A percentile compares a stretch with the other conserved stretches of the same genome.
Conservation (phyloP, 306 rosid species). For the Cucurbita argyrosperma region DNA sequence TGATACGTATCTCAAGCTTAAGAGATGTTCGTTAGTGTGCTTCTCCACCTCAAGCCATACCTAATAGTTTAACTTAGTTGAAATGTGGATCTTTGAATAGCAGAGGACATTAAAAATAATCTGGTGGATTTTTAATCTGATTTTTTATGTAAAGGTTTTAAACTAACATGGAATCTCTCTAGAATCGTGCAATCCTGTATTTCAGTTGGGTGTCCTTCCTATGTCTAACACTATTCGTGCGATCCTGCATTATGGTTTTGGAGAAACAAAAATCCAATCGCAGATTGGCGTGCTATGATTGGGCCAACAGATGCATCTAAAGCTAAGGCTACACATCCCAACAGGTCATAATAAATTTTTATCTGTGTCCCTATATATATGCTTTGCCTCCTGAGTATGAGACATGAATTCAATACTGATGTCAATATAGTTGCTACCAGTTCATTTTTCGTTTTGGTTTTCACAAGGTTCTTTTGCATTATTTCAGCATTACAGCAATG, state of each 20-base stretch:
- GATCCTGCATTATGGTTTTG: constrained; percentile 67
- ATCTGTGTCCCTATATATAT: constrained; percentile 4
- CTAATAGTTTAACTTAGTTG: not conserved
- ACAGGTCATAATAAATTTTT: constrained; percentile 37
- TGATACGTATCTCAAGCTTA: not conserved
- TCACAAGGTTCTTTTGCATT: not conserved
- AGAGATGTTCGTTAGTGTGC: not conserved
- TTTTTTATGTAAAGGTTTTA: not conserved
- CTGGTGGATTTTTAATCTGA: not conserved
- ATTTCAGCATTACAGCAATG: constrained; percentile 64
- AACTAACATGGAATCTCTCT: not conserved
- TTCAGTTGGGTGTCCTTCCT: constrained; percentile 2
- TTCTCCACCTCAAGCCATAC: not conserved
- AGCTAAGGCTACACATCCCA: constrained; percentile 79
- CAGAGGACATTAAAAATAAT: not conserved
- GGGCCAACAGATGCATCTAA: constrained; percentile 81
- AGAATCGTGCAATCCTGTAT: constrained; percentile 5
- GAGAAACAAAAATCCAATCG: constrained; percentile 71
- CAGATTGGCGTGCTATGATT: constrained; percentile 81
- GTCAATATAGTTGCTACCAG: not conserved
- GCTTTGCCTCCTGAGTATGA: constrained; percentile 1
- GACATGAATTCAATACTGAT: not conserved
- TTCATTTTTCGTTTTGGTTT: constrained; percentile 8
- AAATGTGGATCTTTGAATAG: not conserved
- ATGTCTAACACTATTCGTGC: constrained; percentile 15